A percentile compares a stretch with the other conserved stretches of the same genome.
Evolutionary conservation across 129 eudicot species (phyloP).

Genomic region (Sambucus nigra): DNA sequence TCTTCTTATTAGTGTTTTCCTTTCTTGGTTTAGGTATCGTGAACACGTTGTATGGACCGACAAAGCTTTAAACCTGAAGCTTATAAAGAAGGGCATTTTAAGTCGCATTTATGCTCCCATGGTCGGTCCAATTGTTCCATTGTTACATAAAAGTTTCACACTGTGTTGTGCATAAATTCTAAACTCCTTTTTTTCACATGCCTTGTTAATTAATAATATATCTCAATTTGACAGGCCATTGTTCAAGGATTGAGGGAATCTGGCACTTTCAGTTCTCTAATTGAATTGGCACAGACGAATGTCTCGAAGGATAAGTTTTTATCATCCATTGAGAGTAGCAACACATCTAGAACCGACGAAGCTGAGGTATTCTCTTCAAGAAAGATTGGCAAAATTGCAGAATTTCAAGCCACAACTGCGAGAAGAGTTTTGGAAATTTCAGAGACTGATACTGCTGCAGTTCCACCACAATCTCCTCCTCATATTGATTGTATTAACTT

Average conservation of each 20-base stretch:
- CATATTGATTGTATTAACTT: slow-evolving; percentile 15
- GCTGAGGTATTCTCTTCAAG: slow-evolving; percentile 18
- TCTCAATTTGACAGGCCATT: slow-evolving; percentile 28
- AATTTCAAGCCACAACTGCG: slow-evolving; percentile 23
- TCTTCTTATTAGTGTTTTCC: neutral
- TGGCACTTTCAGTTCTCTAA: slow-evolving; percentile 43
- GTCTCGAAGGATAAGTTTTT: slow-evolving; percentile 10
- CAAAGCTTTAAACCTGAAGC: slow-evolving; percentile 32
- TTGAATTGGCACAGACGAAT: slow-evolving; percentile 28
- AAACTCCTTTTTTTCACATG: neutral
- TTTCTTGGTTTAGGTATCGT: slow-evolving; percentile 33
- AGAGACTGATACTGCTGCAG: slow-evolving; percentile 19
- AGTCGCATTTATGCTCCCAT: slow-evolving; percentile 64
- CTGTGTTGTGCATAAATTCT: too few species aligned
- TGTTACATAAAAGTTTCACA: too few species aligned
- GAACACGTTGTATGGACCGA: slow-evolving; percentile 69
- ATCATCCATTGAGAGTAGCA: slow-evolving; percentile 13
- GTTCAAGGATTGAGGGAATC: slow-evolving; percentile 54
- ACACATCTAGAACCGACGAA: slow-evolving; percentile 15
- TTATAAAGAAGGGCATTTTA: slow-evolving; percentile 43
- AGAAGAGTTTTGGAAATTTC: slow-evolving; percentile 40
- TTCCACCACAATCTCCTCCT: slow-evolving; percentile 61
- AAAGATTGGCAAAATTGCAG: slow-evolving; percentile 23
- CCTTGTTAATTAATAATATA: too few species aligned
- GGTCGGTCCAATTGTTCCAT: slow-evolving; percentile 21